Evolutionary conservation across 768 basidiomycete genomes (phyloP).

Genomic region (Lactarius akahatsu): DNA sequence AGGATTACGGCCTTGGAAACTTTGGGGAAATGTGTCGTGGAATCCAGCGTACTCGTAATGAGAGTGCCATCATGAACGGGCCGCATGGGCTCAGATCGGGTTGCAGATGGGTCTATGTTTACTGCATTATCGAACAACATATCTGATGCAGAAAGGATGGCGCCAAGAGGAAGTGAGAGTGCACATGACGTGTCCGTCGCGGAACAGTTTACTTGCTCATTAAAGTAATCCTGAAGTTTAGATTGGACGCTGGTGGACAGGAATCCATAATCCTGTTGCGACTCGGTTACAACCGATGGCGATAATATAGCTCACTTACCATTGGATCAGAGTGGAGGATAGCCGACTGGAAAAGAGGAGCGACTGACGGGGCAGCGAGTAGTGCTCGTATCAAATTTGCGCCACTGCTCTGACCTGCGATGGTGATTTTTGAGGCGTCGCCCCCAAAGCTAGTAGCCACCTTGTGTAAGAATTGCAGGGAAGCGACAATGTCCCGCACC

Average conservation of each 20-base stretch:
- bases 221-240: constrained; percentile 54
- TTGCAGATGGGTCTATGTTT: constrained; percentile 53
- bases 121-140: constrained; percentile 45
- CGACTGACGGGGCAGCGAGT: constrained; percentile 68
- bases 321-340: constrained; percentile 89
- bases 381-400: constrained; percentile 76
- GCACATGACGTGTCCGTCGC: constrained; percentile 51
- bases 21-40: constrained; percentile 55
- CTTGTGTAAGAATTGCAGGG: constrained; percentile 58
- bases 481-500: constrained; percentile 64
- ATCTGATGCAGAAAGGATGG: constrained; percentile 55
- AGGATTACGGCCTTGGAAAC: constrained; percentile 67
- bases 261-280: constrained; percentile 67
- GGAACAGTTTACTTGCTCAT: constrained; percentile 46
- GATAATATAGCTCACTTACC: constrained; percentile 41
- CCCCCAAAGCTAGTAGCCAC: constrained; percentile 67
- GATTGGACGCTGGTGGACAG: constrained; percentile 53
- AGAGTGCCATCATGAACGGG: constrained; percentile 67
- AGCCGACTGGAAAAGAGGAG: constrained; percentile 68
- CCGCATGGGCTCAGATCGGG: constrained; percentile 57
- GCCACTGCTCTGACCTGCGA: constrained; percentile 84
- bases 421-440: constrained; percentile 58
- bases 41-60: constrained; percentile 65
- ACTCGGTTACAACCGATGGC: neutral
- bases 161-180: constrained; percentile 45